Conservation (phyloP, 495 filamentous ascomycete genomes). For the Xeromyces bisporus region DNA sequence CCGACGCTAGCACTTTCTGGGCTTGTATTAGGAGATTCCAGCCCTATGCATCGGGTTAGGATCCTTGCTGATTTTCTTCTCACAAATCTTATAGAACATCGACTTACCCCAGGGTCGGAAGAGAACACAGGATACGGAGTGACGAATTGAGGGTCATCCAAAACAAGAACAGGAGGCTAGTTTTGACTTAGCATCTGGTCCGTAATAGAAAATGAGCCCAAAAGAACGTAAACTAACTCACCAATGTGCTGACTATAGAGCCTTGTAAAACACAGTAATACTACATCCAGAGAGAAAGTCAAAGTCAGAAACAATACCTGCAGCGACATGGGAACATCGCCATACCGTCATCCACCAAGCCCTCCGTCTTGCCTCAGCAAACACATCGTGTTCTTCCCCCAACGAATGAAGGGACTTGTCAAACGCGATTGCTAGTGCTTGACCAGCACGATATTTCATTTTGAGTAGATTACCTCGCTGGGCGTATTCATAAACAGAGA, state of each 20-base stretch:
- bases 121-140: conserved; percentile 36
- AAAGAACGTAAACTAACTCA: conserved; percentile 12
- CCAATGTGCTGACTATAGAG: conserved; percentile 42
- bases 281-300: conserved; percentile 14
- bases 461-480: conserved; percentile 45
- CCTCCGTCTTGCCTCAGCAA: conserved; percentile 36
- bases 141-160: conserved; percentile 39
- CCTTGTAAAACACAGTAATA: conserved; percentile 43
- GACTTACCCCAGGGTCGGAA: conserved; percentile 35
- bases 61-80: conserved; percentile 1
- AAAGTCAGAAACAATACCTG: conserved; percentile 4
- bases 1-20: conserved; percentile 38
- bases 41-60: conserved; percentile 18
- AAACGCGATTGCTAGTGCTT: conserved; percentile 37
- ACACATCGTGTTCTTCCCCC: conserved; percentile 28
- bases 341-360: conserved; percentile 48
- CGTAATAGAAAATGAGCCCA: conserved; percentile 3
- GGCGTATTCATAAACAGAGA: conserved; percentile 43
- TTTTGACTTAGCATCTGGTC: not conserved
- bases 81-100: not conserved
- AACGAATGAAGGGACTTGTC: conserved; percentile 33
- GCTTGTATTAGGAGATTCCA: conserved; percentile 39
- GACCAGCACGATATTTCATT: conserved; percentile 40
- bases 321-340: not conserved
- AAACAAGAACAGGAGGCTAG: conserved; percentile 34